These are phyloP conservation scores for Phoma sp. DNA, from an alignment of 2,329 filamentous ascomycete genomes.

Conservation along the genomic window DNA sequence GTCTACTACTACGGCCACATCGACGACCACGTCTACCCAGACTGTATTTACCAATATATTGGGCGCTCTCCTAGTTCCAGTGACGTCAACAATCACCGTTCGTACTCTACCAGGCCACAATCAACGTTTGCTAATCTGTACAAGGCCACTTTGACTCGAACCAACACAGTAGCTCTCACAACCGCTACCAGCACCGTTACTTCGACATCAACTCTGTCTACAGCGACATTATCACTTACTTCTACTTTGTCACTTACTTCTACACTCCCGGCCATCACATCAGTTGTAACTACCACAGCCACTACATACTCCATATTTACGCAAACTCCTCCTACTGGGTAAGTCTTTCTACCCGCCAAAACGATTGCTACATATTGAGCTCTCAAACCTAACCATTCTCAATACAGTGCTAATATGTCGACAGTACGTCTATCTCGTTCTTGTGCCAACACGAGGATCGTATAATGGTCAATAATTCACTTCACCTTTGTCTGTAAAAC, in stretches of 20 bases:
- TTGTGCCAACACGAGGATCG: too few relatives aligned
- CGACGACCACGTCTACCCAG: neutral
- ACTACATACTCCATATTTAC: slow-evolving; percentile 1
- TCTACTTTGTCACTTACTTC: neutral
- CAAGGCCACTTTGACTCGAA: neutral
- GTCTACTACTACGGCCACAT: neutral
- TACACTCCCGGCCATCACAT: neutral
- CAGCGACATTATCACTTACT: too few relatives aligned
- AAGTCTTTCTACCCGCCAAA: too few relatives aligned
- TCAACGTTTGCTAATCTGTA: neutral
- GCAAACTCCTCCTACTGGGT: neutral
- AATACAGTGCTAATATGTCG: too few relatives aligned
- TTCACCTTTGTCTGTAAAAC: too few relatives aligned
- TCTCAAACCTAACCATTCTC: too few relatives aligned
- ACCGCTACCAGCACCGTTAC: neutral
- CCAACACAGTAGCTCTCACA: neutral
- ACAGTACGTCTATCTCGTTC: too few relatives aligned
- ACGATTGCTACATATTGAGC: neutral
- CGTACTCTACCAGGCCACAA: too few relatives aligned
- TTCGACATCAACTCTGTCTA: neutral
- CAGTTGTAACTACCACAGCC: neutral
- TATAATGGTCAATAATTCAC: too few relatives aligned
- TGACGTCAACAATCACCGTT: neutral
- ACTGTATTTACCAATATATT: too few relatives aligned
- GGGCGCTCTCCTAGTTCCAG: too few relatives aligned